Evolutionary conservation across 164 flowering plant genomes (phyloP), one percentile per base, ranked within the genome.

Genomic region (Umbilicus rupestris): DNA sequence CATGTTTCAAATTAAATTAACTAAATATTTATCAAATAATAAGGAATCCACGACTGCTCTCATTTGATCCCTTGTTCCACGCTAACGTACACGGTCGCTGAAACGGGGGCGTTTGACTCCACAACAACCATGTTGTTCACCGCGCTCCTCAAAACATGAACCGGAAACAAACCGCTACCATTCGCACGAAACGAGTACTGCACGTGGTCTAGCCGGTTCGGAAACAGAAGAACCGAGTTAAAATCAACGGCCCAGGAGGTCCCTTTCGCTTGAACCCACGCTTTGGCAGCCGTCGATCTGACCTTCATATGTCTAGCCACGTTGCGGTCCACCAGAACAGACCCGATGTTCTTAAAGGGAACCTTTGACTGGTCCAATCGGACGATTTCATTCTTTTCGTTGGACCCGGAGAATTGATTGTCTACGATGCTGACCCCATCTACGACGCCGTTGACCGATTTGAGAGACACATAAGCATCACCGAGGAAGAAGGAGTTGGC

Each of bases 401-500:
- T 71, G 0, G 76, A 72, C 0, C 99, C 99, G 0, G 84, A 67
- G 62, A 94, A 91, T 89, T 91, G 86, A 78, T 91, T 89, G 31
- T 87, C 90, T 0, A 87, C 90, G 5, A 94, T 75, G 45, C 71
- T 88, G 15, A 94, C 84, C 2, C 96, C 99, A 3, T 68, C 74
- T 0, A 70, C 74, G 0, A 80, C 73, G 0, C 99, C 99, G 12
- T 79, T 78, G 0, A 88, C 62, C 0, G 99, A 94, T 73, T 85
- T 87, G 20, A 94, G 68, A 0, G 72, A 64, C 50, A 94, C 70
- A 29, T 41, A 82, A 1, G 87, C 96, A 63, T 89, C 93, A 0
- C 99, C 97, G 0, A 94, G 84, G 81, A 94, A 91, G 68, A 94
- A 89, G 9, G 82, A 71, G 55, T 70, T 79, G 0, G 93, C 68